Percentiles rank a stretch among this genome's conserved stretches.
phyloP scores from a whole-genome alignment of 1,284 basidiomycete genomes.

The Paramarasmius palmivorus region DNA sequence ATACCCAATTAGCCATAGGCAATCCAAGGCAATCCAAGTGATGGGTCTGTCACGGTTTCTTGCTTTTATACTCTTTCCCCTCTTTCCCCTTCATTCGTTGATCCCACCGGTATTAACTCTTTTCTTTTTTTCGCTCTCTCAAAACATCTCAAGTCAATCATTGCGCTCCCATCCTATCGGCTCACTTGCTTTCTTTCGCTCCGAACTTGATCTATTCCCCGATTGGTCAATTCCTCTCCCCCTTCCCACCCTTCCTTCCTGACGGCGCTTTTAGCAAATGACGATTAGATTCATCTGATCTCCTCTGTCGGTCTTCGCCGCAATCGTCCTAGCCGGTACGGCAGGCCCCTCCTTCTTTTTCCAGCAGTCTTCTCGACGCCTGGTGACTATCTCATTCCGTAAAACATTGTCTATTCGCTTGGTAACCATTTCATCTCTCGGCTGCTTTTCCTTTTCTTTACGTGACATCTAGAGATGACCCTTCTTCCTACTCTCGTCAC shows the following conservation, averaged over 20 bases:
- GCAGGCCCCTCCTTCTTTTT: conserved; percentile 6
- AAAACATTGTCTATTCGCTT: no score
- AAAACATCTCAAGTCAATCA: no score
- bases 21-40: not conserved
- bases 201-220: conserved; percentile 32
- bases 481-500: no score
- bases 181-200: conserved; percentile 33
- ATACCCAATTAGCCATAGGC: conserved; percentile 1
- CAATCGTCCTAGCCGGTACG: no score
- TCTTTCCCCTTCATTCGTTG: not conserved
- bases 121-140: conserved; percentile 30
- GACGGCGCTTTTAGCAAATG: no score
- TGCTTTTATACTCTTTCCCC: not conserved
- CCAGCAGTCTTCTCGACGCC: conserved; percentile 24
- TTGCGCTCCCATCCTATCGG: conserved; percentile 34
- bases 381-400: conserved; percentile 21
- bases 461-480: no score
- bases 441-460: no score
- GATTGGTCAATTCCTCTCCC: conserved; percentile 26
- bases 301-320: no score
- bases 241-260: no score
- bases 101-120: no score
- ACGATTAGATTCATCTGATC: no score
- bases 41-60: not conserved
- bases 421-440: no score